A percentile compares a stretch with the other conserved stretches of the same genome.
These are phyloP conservation scores for Puccinellia tenuiflora DNA, from an alignment of 176 grass and related monocot genomes.

Conservation along the genomic window DNA sequence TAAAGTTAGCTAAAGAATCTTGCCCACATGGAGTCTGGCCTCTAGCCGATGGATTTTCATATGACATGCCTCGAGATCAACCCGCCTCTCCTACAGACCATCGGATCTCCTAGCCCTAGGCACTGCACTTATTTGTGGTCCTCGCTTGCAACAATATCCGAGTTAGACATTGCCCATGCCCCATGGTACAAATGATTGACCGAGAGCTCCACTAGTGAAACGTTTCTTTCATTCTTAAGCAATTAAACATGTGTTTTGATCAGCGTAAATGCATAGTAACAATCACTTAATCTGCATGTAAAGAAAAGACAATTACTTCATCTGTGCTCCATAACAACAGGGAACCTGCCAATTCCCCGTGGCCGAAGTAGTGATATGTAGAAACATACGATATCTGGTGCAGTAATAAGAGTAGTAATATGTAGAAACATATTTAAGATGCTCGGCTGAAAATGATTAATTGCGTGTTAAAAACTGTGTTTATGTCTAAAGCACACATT, in stretches of 20 bases:
- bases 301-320: background rate
- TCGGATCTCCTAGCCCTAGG: background rate
- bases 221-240: background rate
- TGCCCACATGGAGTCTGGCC: background rate
- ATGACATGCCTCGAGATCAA: slow-evolving; percentile 8
- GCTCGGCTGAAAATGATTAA: background rate
- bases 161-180: background rate
- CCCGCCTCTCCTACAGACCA: background rate
- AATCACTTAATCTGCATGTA: background rate
- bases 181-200: background rate
- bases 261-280: background rate
- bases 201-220: background rate
- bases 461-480: background rate
- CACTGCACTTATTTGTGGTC: background rate
- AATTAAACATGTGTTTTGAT: background rate
- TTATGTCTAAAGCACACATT: background rate
- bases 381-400: background rate
- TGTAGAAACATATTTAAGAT: background rate
- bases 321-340: background rate
- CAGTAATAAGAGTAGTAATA: background rate
- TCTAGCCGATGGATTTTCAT: background rate
- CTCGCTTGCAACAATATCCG: background rate
- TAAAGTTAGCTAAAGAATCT: slow-evolving; percentile 22
- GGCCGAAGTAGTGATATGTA: no score
- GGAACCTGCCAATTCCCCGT: background rate